Evolutionary conservation across 306 rosid genomes (phyloP).

Genomic region (Styphnolobium japonicum): DNA sequence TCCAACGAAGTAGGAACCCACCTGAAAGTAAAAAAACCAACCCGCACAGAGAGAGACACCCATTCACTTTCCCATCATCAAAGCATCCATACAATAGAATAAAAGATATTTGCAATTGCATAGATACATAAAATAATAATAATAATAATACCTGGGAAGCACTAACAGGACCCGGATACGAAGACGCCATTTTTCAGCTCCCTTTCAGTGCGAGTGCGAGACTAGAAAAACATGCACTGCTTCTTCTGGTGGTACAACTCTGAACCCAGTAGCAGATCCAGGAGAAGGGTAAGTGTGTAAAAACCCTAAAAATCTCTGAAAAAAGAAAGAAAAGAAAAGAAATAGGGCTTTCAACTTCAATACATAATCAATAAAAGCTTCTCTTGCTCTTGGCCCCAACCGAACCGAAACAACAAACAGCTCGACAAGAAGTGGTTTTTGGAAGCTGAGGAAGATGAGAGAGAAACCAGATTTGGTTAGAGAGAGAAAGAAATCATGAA

Average conservation of each 20-base stretch:
- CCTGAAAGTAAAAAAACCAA: constrained; percentile 36
- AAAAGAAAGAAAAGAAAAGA: not conserved
- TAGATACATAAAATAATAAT: not conserved
- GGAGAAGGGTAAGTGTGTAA: not conserved
- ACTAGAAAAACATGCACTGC: constrained; percentile 26
- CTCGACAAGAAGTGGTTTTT: too few species aligned
- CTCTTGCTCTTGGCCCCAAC: not conserved
- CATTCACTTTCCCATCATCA: not conserved
- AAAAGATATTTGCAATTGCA: not conserved
- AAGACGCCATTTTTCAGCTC: constrained; percentile 50
- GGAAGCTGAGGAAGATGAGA: not conserved
- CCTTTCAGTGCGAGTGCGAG: not conserved
- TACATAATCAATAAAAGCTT: not conserved
- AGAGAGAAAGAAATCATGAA: not conserved
- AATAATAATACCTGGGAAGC: constrained; percentile 58
- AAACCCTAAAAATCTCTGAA: constrained; percentile 43
- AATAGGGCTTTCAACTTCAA: too few species aligned
- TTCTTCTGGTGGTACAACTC: not conserved
- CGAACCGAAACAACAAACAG: not conserved
- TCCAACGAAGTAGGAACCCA: constrained; percentile 87
- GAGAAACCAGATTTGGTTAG: not conserved
- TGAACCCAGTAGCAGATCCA: constrained; percentile 36
- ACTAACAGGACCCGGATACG: constrained; percentile 46
- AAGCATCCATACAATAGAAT: not conserved
- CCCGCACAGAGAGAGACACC: not conserved